phyloP scores from a whole-genome alignment of 1,139 yeast species.

The Suhomyces wounanorum region DNA sequence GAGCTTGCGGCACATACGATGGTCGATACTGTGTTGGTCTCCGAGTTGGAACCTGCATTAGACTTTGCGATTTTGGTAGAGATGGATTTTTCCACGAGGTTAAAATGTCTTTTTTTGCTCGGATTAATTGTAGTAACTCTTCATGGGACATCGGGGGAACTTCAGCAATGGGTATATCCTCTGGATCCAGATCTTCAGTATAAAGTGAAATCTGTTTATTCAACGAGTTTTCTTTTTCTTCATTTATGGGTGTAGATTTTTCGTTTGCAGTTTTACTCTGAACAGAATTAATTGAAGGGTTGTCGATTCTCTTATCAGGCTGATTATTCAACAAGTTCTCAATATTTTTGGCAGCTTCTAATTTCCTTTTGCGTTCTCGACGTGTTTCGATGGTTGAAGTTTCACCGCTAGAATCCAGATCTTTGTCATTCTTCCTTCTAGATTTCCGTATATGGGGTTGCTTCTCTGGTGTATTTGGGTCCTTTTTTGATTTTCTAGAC shows the following conservation, averaged over 20 bases:
- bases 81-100: neutral
- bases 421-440: no score
- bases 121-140: neutral
- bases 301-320: no score
- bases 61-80: neutral
- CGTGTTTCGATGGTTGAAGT: no score
- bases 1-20: neutral
- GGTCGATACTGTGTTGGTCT: neutral
- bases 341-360: no score
- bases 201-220: neutral
- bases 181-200: neutral
- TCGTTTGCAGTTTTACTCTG: no score
- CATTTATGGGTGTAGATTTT: neutral
- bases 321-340: no score
- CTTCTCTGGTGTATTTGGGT: no score
- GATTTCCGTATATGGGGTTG: no score
- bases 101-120: neutral
- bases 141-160: neutral
- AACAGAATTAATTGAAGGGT: no score
- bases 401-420: no score
- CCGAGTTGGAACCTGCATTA: neutral
- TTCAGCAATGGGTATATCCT: neutral
- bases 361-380: no score
- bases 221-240: neutral
- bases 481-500: no score